Conservation (phyloP, 176 grass and related monocot species). For the Hordeum vulgare region DNA sequence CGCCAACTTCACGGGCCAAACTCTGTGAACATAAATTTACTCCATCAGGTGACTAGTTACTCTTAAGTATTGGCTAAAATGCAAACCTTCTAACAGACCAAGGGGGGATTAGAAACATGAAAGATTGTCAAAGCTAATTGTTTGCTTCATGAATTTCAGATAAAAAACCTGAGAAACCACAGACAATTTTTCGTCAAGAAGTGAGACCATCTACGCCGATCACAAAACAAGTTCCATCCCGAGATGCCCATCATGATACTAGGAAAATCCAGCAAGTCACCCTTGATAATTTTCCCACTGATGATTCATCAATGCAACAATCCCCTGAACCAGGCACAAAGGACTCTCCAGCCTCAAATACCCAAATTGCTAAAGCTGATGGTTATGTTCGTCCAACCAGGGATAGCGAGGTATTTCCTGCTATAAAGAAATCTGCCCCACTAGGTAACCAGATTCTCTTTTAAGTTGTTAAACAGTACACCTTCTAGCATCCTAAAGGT, state of each 20-base stretch:
- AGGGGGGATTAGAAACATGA: background rate
- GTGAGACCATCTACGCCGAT: background rate
- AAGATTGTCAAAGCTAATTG: slow-evolving; percentile 9
- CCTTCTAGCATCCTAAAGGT: background rate
- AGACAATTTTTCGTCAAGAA: slow-evolving; percentile 6
- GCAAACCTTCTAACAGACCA: background rate
- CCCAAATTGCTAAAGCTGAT: background rate
- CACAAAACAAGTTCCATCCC: background rate
- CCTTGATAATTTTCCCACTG: background rate
- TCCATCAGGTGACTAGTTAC: slow-evolving; percentile 10
- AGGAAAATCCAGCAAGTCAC: slow-evolving; percentile 6
- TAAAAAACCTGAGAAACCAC: background rate
- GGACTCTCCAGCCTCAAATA: background rate
- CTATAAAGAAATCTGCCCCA: background rate
- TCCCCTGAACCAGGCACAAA: background rate
- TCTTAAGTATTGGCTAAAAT: background rate
- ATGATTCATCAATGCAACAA: background rate
- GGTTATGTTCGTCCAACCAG: background rate
- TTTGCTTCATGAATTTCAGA: slow-evolving; percentile 17
- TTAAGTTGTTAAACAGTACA: background rate
- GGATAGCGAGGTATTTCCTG: background rate
- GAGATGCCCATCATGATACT: background rate
- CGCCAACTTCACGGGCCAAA: background rate
- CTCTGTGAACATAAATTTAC: background rate
- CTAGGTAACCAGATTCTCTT: slow-evolving; percentile 21